phyloP scores from a whole-genome alignment of 208 protist genomes.

The Acanthamoeba sp. region DNA sequence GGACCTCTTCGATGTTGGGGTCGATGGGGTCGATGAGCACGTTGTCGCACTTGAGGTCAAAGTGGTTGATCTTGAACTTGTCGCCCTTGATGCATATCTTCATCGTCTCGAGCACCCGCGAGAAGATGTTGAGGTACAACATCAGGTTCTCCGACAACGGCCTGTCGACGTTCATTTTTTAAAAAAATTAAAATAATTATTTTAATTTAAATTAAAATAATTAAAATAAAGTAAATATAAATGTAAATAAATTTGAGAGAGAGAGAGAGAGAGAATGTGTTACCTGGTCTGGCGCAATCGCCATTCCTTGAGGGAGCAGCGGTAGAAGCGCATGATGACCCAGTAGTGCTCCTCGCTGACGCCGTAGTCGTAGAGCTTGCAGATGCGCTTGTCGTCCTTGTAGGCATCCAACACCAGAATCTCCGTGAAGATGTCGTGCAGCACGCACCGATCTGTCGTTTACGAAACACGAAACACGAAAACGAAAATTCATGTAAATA shows the following conservation, averaged over 20 bases:
- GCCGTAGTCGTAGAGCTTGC: constrained; percentile 89
- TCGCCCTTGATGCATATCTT: constrained; percentile 80
- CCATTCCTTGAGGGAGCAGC: constrained; percentile 86
- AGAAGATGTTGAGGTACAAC: constrained; percentile 87
- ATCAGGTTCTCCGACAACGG: constrained; percentile 74
- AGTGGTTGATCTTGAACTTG: constrained; percentile 87
- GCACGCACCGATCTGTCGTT: constrained; percentile 87
- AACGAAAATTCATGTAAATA: too few relatives aligned
- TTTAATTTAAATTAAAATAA: too few relatives aligned
- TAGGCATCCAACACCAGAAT: constrained; percentile 89
- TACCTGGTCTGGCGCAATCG: constrained; percentile 83
- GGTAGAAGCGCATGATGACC: constrained; percentile 91
- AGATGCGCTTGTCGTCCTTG: constrained; percentile 84
- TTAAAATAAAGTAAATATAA: too few relatives aligned
- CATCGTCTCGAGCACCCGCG: constrained; percentile 78
- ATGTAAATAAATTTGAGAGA: too few relatives aligned
- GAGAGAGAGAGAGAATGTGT: too few relatives aligned
- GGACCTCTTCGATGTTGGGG: constrained; percentile 64
- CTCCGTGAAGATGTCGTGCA: constrained; percentile 90
- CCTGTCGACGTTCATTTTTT: background rate
- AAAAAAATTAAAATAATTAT: too few relatives aligned
- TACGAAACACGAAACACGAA: too few relatives aligned
- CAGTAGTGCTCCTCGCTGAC: constrained; percentile 90
- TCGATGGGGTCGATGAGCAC: constrained; percentile 85
- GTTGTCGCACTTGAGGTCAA: constrained; percentile 90